Conservation (phyloP, 108 stramenopile species). For the Cyclostephanos invisitatus region DNA sequence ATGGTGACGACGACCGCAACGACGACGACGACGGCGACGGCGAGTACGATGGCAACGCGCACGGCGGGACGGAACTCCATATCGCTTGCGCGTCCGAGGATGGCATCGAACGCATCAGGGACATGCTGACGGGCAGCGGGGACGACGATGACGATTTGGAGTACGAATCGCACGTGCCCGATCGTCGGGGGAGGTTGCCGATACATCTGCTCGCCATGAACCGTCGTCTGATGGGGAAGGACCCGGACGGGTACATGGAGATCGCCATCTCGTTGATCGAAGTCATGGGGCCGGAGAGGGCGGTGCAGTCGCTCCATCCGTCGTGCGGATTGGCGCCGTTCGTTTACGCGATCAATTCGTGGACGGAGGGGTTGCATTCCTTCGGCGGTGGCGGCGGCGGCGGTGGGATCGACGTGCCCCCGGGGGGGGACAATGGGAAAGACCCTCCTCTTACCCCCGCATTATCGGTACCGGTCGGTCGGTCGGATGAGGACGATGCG, state of each 20-base stretch:
- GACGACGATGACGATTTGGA: not conserved
- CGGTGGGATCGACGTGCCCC: not conserved
- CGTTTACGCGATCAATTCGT: constrained; percentile 26
- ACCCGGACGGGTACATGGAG: constrained; percentile 31
- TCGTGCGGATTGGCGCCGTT: constrained; percentile 36
- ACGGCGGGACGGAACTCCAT: constrained; percentile 39
- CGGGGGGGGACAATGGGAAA: not conserved
- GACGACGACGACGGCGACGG: constrained; percentile 16
- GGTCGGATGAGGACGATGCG: constrained; percentile 2
- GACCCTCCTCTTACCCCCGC: not conserved
- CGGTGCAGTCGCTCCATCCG: constrained; percentile 26
- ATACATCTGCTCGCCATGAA: constrained; percentile 39
- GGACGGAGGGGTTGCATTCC: constrained; percentile 32
- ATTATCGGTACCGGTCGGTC: not conserved
- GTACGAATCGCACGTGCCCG: constrained; percentile 5
- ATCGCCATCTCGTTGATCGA: constrained; percentile 24
- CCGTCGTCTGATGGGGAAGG: constrained; percentile 13
- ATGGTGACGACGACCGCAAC: not conserved
- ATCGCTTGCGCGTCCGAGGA: constrained; percentile 37
- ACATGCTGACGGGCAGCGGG: constrained; percentile 12
- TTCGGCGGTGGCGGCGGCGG: too few species aligned
- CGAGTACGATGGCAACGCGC: not conserved
- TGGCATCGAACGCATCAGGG: constrained; percentile 17
- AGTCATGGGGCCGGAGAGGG: constrained; percentile 31
- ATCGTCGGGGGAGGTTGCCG: constrained; percentile 25